Evolutionary conservation across 2,329 filamentous ascomycete genomes (phyloP).

Genomic region (Curvularia hawaiiensis): DNA sequence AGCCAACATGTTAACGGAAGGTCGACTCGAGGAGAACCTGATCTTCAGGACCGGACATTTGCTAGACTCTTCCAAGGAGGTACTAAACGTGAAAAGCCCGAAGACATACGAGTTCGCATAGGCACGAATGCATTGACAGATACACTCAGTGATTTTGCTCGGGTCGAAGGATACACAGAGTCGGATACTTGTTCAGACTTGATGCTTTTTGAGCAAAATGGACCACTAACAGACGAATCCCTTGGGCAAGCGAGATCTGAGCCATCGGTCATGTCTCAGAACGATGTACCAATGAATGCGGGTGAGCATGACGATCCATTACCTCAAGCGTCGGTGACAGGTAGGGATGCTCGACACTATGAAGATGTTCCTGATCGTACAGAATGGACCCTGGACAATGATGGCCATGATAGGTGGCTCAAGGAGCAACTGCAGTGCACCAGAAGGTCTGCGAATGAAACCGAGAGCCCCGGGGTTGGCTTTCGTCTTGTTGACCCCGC

Average conservation of each 20-base stretch:
- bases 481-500: constrained; percentile 25
- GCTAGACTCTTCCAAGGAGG: constrained; percentile 15
- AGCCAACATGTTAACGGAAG: neutral
- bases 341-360: constrained; percentile 5
- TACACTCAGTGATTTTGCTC: constrained; percentile 18
- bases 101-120: constrained; percentile 44
- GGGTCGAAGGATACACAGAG: constrained; percentile 10
- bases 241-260: constrained; percentile 3
- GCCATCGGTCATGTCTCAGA: constrained; percentile 7
- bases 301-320: neutral
- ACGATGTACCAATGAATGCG: constrained; percentile 7
- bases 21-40: neutral
- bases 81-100: constrained; percentile 16
- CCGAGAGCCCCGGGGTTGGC: constrained; percentile 12
- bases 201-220: constrained; percentile 45
- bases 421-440: constrained; percentile 1
- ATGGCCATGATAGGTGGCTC: constrained; percentile 4
- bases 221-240: constrained; percentile 13
- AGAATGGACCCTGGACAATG: neutral
- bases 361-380: neutral
- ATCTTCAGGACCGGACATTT: constrained; percentile 7
- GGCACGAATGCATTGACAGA: constrained; percentile 44
- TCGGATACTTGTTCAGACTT: constrained; percentile 36
- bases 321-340: constrained; percentile 1
- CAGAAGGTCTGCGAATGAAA: neutral